These are phyloP conservation scores for Fusarium burgessii DNA, from an alignment of 2,329 filamentous ascomycete species.

Conservation along the genomic window DNA sequence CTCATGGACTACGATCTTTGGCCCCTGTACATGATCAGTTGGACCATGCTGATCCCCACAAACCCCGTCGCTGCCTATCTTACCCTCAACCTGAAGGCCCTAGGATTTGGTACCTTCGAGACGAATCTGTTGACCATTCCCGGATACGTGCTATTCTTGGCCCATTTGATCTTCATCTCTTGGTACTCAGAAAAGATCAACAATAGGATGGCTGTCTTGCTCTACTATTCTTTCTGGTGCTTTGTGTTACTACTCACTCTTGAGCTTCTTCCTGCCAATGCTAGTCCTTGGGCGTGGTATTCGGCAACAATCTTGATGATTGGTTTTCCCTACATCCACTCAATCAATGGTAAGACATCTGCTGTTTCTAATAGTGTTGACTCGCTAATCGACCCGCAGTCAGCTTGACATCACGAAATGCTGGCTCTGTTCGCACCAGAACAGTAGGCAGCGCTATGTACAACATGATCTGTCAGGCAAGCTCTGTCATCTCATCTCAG, in stretches of 20 bases:
- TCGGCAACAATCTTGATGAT: slow-evolving; percentile 51
- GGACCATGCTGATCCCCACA: slow-evolving; percentile 45
- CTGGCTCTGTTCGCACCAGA: slow-evolving; percentile 68
- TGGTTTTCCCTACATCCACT: slow-evolving; percentile 50
- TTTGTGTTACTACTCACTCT: slow-evolving; percentile 65
- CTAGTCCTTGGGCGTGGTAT: slow-evolving; percentile 50
- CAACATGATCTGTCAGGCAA: slow-evolving; percentile 58
- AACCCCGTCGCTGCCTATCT: slow-evolving; percentile 55
- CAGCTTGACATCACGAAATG: slow-evolving; percentile 68
- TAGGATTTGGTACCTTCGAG: slow-evolving; percentile 64
- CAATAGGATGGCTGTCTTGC: slow-evolving; percentile 53
- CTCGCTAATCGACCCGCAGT: slow-evolving; percentile 51
- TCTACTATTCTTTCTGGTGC: slow-evolving; percentile 64
- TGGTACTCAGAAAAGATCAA: slow-evolving; percentile 60
- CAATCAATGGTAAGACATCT: neutral
- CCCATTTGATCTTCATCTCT: slow-evolving; percentile 58
- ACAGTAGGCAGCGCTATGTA: slow-evolving; percentile 69
- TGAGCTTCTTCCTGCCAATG: slow-evolving; percentile 43
- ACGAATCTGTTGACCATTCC: slow-evolving; percentile 69
- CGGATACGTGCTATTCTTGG: slow-evolving; percentile 54
- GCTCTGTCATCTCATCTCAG: slow-evolving; percentile 50
- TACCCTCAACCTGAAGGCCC: slow-evolving; percentile 61
- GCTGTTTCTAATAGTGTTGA: rapidly evolving
- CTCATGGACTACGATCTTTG: slow-evolving; percentile 67
- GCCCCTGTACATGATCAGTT: slow-evolving; percentile 29